Base-by-base conservation (phyloP, 495 filamentous ascomycete genomes). In the Daldinia caldariorum region DNA sequence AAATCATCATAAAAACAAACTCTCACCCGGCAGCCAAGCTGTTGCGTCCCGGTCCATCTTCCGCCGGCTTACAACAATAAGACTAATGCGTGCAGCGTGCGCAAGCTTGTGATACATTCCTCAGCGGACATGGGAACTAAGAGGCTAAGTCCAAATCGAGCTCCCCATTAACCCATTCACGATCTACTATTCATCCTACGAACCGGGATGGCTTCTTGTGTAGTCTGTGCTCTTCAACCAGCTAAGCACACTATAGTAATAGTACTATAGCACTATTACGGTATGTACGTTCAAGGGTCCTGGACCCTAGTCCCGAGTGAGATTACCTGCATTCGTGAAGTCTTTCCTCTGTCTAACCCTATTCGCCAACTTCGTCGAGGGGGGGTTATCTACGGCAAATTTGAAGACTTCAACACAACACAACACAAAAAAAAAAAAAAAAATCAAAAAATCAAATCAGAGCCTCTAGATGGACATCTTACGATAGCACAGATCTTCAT, bases 1-100 rank as follows among this genome's bases (percentile, higher is more conserved):
- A 73, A 66, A 73, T 73, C 71, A 70, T 70, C 67, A 70, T 69
- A 69, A 69, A 47, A 71, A 59, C 68, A 71, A 66, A 62, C 60
- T 64, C 60, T 35, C 26, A 64, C 20, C 64, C 70, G 70, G 70
- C 66, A 69, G 66, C 71, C 71, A 73, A 69, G 71, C 71, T 73
- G 70, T 69, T 66, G 58, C 65, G 70, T 69, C 70, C 70, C 70
- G 70, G 70, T 66, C 45, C 49, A 69, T 69, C 70, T 62, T 72
- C 70, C 70, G 65, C 58, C 65, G 65, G 64, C 57, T 68, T 16
- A 47, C 43, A 37, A 72, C 68, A 61, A 41, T 31, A 68, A 38
- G 16, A 47, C 43, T 47, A 47, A 47, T 47, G 7, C 20, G 43
- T 47, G 43, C 9, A 47, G 7, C 20, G 18, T 47, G 43, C 43